Evolutionary conservation across 2,329 filamentous ascomycete species (phyloP), one percentile per base, ranked within the genome.

Genomic region (Rasamsonia emersonii): DNA sequence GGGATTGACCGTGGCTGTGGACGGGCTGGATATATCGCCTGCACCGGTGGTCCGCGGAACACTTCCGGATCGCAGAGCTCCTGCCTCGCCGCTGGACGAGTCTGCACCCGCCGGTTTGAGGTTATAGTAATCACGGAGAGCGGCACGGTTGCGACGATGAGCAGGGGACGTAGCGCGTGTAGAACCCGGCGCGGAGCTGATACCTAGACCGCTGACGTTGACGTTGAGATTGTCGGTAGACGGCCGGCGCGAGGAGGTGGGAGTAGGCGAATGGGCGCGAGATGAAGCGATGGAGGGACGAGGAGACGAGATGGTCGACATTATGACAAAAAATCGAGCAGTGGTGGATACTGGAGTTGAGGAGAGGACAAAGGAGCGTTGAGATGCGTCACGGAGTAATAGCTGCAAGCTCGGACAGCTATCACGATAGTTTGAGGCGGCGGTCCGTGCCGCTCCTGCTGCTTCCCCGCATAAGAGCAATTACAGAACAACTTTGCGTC

Each of bases 81-180:
- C 5, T 51, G 43, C 43, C 14, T 42, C 33, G 38, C 30, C 32
- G 57, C 21, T 55, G 52, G 38, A 38, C 8, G 47, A 48, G 14
- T 62, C 58, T 21, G 50, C 59, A 24, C 57, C 49, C 5, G 60
- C 53, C 3, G 68, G 56, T 43, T 78, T 80, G 30, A 96, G 72
- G 53, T 91, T 91, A 64, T 96, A 96, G 68, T 94, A 96, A 53
- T 95, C 86, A 48, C 91, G 82, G 13, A 96, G 72, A 5, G 89
- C 89, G 35, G 82, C 77, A 43, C 89, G 82, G 62, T 93, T 93
- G 40, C 82, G 71, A 35, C 74, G 70, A 13, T 50, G 49, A 18
- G 53, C 52, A n/a, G 58, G 56, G 19, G 59, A 59, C 24, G 58
- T 33, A 8, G 56, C 51, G 31, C 58, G 54, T 65, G 70, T 36